Evolutionary conservation across 1,284 basidiomycete genomes (phyloP).

Genomic region (Ustilago curta): DNA sequence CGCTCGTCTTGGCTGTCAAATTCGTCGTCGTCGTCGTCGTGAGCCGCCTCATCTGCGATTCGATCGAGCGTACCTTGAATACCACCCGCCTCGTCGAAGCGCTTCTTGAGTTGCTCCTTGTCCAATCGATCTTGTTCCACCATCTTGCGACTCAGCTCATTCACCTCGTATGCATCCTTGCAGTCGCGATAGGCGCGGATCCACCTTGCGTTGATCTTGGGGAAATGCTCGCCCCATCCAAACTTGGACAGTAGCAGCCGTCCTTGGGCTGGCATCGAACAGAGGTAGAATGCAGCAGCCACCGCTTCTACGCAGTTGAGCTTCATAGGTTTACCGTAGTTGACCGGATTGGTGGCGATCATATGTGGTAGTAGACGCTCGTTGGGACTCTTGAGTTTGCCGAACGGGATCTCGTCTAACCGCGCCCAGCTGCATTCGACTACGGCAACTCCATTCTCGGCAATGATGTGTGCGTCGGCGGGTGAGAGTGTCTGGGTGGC

Average conservation of each 20-base stretch:
- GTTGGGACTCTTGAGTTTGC: slow-evolving; percentile 90
- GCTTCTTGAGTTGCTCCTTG: slow-evolving; percentile 46
- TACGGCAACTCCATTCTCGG: slow-evolving; percentile 84
- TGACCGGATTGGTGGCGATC: slow-evolving; percentile 67
- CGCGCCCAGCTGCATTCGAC: slow-evolving; percentile 98
- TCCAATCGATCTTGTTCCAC: slow-evolving; percentile 53
- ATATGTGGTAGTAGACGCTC: slow-evolving; percentile 77
- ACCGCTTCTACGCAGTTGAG: slow-evolving; percentile 68
- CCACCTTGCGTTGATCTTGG: slow-evolving; percentile 56
- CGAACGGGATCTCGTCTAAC: slow-evolving; percentile 91
- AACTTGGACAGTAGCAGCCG: slow-evolving; percentile 61
- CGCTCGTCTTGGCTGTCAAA: slow-evolving; percentile 30
- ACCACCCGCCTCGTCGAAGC: slow-evolving; percentile 43
- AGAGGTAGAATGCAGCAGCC: slow-evolving; percentile 63
- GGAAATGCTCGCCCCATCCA: slow-evolving; percentile 64
- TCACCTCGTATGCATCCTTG: slow-evolving; percentile 44
- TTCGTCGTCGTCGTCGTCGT: slow-evolving; percentile 13
- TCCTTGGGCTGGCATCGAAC: slow-evolving; percentile 51
- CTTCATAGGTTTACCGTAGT: slow-evolving; percentile 67
- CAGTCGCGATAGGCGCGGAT: slow-evolving; percentile 54
- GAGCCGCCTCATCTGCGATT: slow-evolving; percentile 39
- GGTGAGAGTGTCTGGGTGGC: slow-evolving; percentile 84
- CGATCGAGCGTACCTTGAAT: slow-evolving; percentile 50
- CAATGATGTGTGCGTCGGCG: slow-evolving; percentile 83
- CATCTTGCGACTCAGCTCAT: slow-evolving; percentile 49